A percentile compares a stretch with the other conserved stretches of the same genome.
Evolutionary conservation across 164 flowering plant species (phyloP).

Genomic region (Nymphaea thermarum): DNA sequence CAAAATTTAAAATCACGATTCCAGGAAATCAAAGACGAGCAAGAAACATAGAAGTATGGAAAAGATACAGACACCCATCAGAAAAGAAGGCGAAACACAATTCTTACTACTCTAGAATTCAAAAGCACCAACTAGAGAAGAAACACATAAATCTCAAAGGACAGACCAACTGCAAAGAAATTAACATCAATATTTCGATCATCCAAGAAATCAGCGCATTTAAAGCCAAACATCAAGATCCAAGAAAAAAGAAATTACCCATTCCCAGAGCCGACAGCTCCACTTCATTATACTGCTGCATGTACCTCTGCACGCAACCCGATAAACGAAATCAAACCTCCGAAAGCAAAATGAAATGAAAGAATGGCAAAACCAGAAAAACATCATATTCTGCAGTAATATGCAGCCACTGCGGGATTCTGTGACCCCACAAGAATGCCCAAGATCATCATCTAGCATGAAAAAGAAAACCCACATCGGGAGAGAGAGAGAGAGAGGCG

Average conservation of each 20-base stretch:
- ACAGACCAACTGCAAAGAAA: too few species aligned
- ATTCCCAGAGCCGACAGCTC: constrained; percentile 79
- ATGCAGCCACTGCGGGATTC: background rate
- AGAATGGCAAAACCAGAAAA: background rate
- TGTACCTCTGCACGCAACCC: constrained; percentile 49
- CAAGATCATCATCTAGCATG: background rate
- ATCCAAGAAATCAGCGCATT: background rate
- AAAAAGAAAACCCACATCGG: background rate
- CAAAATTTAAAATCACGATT: too few species aligned
- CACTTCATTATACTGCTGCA: constrained; percentile 63
- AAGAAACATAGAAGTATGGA: too few species aligned
- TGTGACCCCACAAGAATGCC: background rate
- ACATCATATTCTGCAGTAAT: background rate
- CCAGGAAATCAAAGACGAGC: too few species aligned
- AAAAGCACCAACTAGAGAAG: too few species aligned
- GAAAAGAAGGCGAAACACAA: too few species aligned
- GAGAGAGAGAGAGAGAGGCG: background rate
- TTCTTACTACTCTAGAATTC: too few species aligned
- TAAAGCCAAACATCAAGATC: background rate
- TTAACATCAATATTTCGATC: background rate
- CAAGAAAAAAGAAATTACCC: constrained; percentile 28
- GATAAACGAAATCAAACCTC: background rate
- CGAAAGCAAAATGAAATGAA: background rate
- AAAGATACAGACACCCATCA: too few species aligned
- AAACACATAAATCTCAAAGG: too few species aligned